These are phyloP conservation scores for Paraleonurus japonicus DNA, from an alignment of 257 asterid species.

Conservation along the genomic window DNA sequence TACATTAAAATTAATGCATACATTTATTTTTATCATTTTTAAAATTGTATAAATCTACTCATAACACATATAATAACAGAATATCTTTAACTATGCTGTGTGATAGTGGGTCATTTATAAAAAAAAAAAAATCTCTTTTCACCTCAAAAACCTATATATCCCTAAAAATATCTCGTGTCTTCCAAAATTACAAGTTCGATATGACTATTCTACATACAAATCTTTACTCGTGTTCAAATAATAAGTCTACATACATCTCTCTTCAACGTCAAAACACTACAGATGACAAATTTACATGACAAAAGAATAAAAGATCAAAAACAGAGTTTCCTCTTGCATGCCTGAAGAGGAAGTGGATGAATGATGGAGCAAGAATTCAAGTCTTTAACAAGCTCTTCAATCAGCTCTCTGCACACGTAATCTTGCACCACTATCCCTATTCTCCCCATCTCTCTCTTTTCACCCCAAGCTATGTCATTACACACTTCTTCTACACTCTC, in stretches of 20 bases:
- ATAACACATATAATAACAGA: too few relatives aligned
- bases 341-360: conserved; percentile 44
- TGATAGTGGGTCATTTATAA: too few relatives aligned
- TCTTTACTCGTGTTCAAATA: neutral
- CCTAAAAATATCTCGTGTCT: neutral
- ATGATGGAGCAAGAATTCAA: conserved; percentile 29
- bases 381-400: conserved; percentile 64
- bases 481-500: conserved; percentile 78
- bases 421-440: conserved; percentile 69
- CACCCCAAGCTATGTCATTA: conserved; percentile 67
- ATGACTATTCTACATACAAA: neutral
- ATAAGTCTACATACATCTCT: neutral
- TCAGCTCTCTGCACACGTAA: conserved; percentile 58
- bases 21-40: too few relatives aligned
- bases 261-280: neutral
- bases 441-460: conserved; percentile 60
- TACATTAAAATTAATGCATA: too few relatives aligned
- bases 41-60: too few relatives aligned
- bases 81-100: too few relatives aligned
- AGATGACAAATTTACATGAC: conserved; percentile 14
- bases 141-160: too few relatives aligned
- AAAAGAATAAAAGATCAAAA: conserved; percentile 44
- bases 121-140: too few relatives aligned
- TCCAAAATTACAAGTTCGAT: neutral
- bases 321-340: conserved; percentile 68